phyloP scores from a whole-genome alignment of 805 yeast species.

The Kazachstania africana region DNA sequence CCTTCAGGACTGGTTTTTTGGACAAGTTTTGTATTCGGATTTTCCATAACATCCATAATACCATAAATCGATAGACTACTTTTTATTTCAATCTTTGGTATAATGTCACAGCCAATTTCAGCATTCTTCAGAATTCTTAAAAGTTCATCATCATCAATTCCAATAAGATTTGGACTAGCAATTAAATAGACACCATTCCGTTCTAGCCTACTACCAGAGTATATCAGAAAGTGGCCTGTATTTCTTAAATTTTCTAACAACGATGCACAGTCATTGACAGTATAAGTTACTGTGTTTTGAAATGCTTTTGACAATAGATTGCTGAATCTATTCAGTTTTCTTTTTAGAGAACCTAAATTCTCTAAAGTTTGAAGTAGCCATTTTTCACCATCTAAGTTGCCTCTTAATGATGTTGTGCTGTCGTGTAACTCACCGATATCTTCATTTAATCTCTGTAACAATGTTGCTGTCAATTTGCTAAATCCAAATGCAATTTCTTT shows the following conservation, averaged over 20 bases:
- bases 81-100: conserved; percentile 22
- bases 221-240: conserved; percentile 64
- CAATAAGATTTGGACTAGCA: conserved; percentile 44
- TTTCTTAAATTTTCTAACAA: conserved; percentile 49
- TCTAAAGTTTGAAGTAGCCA: conserved; percentile 52
- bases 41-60: conserved; percentile 13
- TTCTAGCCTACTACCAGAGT: conserved; percentile 56
- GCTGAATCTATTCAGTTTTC: conserved; percentile 74
- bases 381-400: conserved; percentile 24
- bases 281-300: conserved; percentile 58
- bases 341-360: conserved; percentile 60
- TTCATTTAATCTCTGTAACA: conserved; percentile 55
- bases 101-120: conserved; percentile 40
- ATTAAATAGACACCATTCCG: conserved; percentile 68
- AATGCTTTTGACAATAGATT: conserved; percentile 55
- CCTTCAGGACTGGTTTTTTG: conserved; percentile 22
- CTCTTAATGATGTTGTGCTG: conserved; percentile 39
- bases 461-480: conserved; percentile 48
- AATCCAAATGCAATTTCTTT: conserved; percentile 72
- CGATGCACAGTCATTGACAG: conserved; percentile 37
- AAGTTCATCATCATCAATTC: conserved; percentile 32
- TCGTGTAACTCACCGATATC: conserved; percentile 63
- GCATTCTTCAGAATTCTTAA: conserved; percentile 34
- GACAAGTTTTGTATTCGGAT: conserved; percentile 17
- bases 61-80: conserved; percentile 22